Base-by-base conservation (phyloP, 495 filamentous ascomycete species). In the Trichocladium uniseriatum region DNA sequence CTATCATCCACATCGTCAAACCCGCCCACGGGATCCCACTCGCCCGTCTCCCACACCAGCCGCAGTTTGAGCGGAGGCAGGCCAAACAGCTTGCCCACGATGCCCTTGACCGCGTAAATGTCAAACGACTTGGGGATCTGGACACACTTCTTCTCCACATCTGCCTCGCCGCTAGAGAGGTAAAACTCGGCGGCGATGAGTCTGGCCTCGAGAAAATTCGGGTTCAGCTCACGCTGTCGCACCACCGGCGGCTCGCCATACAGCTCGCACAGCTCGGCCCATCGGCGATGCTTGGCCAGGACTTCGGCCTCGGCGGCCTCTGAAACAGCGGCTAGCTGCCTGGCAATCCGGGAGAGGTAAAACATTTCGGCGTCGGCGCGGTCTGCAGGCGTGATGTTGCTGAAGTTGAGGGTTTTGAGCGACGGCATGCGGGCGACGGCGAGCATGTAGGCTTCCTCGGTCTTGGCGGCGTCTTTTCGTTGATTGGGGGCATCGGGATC, bases 361-460 rank as follows among this genome's bases (percentile, higher is more conserved):
- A 90, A 98, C 59, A 89, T 82, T 47, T 98, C 92, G 11, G 86
- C 88, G 56, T 97, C 89, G 38, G 75, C 72, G 16, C 92, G 79
- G 53, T 96, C 89, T 36, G 80, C 75, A 1, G 63, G 49, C 0
- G 80, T 79, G 54, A 98, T 84, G 4, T 68, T 72, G 57, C 80
- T 83, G 64, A 84, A 94, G 65, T 98, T 97, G 13, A 98, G 77
- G 0, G 67, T 69, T 27, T 77, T 74, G 11, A 94, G 76, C 6
- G 65, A 64, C 3, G 79, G 69, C 2, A 96, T 67, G 15, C 89
- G 85, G n/a, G 84, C 84, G 6, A 94, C 62, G 2, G 85, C 88
- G 28, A 95, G 75, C 84, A 95, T 94, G 67, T 85, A 90, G 0
- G 83, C 80, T 76, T 73, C 35, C 69, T 79, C 66, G 74, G 73